These are phyloP conservation scores for Boletus rubropictus DNA, from an alignment of 768 basidiomycete species.

Conservation along the genomic window DNA sequence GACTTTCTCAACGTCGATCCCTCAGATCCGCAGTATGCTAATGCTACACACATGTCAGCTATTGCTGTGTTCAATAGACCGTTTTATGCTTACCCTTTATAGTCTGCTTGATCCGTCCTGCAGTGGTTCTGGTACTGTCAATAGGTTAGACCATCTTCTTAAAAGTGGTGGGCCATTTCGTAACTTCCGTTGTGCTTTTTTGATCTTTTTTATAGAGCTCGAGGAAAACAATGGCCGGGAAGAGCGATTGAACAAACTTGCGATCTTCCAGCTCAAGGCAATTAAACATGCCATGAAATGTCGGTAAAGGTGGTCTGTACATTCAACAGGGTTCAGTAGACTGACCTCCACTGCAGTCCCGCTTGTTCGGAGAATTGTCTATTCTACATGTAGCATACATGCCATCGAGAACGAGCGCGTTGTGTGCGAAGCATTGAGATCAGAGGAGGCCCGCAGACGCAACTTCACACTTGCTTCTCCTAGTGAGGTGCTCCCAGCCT, in stretches of 20 bases:
- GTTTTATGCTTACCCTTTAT: background rate
- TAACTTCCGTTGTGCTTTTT: background rate
- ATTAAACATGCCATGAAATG: slow-evolving; percentile 95
- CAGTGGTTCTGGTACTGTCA: slow-evolving; percentile 90
- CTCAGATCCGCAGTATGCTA: slow-evolving; percentile 49
- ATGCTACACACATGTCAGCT: slow-evolving; percentile 83
- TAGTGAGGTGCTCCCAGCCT: slow-evolving; percentile 66
- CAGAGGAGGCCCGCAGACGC: slow-evolving; percentile 56
- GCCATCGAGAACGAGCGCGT: slow-evolving; percentile 91
- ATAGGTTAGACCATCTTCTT: slow-evolving; percentile 79
- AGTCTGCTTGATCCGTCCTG: slow-evolving; percentile 95
- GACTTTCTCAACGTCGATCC: slow-evolving; percentile 87
- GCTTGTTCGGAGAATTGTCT: slow-evolving; percentile 73
- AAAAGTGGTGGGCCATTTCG: slow-evolving; percentile 50
- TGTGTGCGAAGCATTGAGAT: slow-evolving; percentile 64
- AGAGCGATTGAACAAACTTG: slow-evolving; percentile 76
- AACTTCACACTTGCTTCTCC: slow-evolving; percentile 66
- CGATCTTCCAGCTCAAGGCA: slow-evolving; percentile 85
- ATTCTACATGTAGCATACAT: slow-evolving; percentile 97
- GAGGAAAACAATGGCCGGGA: slow-evolving; percentile 54
- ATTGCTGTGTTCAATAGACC: background rate
- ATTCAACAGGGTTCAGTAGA: background rate
- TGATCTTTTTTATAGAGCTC: slow-evolving; percentile 36
- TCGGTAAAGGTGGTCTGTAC: slow-evolving; percentile 33
- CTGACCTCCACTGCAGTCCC: slow-evolving; percentile 50